phyloP scores from a whole-genome alignment of 331 rosid species.

The Acacia concinna region DNA sequence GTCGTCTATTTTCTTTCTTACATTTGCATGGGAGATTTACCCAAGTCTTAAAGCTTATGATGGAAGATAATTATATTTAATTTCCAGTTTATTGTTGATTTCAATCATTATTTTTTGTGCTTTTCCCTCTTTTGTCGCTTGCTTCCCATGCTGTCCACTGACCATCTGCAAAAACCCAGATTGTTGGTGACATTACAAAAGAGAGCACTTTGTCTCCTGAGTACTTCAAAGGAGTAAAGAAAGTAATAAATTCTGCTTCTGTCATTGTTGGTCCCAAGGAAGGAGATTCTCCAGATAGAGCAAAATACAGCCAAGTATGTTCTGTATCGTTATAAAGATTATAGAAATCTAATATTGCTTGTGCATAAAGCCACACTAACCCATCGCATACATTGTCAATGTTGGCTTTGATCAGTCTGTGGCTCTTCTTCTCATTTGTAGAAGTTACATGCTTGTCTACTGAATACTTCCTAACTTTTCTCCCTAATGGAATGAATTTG shows the following conservation, averaged over 20 bases:
- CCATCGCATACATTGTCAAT: constrained; percentile 1
- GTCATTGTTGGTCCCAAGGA: constrained; percentile 75
- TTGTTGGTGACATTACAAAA: constrained; percentile 86
- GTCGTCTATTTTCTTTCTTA: constrained; percentile 12
- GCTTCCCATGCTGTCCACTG: constrained; percentile 14
- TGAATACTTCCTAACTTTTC: constrained; percentile 16
- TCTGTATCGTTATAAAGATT: background rate
- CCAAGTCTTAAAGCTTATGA: background rate
- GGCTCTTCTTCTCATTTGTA: constrained; percentile 12
- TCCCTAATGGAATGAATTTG: constrained; percentile 32
- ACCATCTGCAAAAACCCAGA: constrained; percentile 44
- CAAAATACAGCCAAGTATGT: constrained; percentile 65
- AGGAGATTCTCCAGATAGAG: constrained; percentile 74
- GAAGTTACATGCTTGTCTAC: constrained; percentile 9
- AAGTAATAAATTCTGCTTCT: constrained; percentile 58
- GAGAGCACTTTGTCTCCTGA: constrained; percentile 61
- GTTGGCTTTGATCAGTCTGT: background rate
- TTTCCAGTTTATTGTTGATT: constrained; percentile 20
- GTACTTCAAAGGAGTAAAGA: constrained; percentile 60
- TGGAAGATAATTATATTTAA: constrained; percentile 14
- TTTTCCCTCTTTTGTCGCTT: background rate
- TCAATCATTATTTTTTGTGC: background rate
- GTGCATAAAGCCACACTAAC: background rate
- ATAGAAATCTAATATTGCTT: background rate
- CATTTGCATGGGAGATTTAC: background rate